Percentiles rank a stretch among this genome's conserved stretches.
phyloP scores from a whole-genome alignment of 1,139 yeast genomes.

The Petasospora rhodanensis region DNA sequence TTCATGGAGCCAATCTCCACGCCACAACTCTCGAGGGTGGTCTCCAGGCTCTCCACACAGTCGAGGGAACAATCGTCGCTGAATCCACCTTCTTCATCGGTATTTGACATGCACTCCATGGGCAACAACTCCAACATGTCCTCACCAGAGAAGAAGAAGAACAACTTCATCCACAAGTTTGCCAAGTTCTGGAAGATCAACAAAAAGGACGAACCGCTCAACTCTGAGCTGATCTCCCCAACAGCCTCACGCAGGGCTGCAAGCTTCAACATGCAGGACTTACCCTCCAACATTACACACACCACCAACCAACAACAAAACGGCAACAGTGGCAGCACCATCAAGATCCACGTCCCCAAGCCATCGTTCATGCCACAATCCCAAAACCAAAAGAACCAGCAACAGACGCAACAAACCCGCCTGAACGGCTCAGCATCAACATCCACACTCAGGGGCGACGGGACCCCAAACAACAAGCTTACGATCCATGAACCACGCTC shows the following conservation, averaged over 20 bases:
- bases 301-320: background rate
- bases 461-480: slow-evolving; percentile 10
- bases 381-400: background rate
- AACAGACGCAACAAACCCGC: slow-evolving; percentile 3
- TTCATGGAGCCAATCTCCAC: slow-evolving; percentile 23
- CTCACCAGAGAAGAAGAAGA: slow-evolving; percentile 24
- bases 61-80: slow-evolving; percentile 1
- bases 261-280: slow-evolving; percentile 3
- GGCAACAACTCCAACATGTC: slow-evolving; percentile 9
- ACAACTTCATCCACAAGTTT: slow-evolving; percentile 20
- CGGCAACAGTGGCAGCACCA: slow-evolving; percentile 4
- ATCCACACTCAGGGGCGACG: too few relatives aligned
- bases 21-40: slow-evolving; percentile 23
- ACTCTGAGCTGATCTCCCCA: slow-evolving; percentile 5
- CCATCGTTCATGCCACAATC: slow-evolving; percentile 4
- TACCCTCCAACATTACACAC: slow-evolving; percentile 1
- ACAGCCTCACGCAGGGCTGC: slow-evolving; percentile 5
- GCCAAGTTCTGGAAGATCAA: slow-evolving; percentile 21
- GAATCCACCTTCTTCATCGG: background rate
- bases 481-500: slow-evolving; percentile 22
- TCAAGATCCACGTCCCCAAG: slow-evolving; percentile 7
- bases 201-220: slow-evolving; percentile 13
- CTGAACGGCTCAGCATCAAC: too few relatives aligned
- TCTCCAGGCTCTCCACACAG: slow-evolving; percentile 11
- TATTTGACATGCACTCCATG: slow-evolving; percentile 2